A percentile compares a stretch with the other conserved stretches of the same genome.
Conservation (phyloP, 805 yeast species). For the Ogataea pilisensis region DNA sequence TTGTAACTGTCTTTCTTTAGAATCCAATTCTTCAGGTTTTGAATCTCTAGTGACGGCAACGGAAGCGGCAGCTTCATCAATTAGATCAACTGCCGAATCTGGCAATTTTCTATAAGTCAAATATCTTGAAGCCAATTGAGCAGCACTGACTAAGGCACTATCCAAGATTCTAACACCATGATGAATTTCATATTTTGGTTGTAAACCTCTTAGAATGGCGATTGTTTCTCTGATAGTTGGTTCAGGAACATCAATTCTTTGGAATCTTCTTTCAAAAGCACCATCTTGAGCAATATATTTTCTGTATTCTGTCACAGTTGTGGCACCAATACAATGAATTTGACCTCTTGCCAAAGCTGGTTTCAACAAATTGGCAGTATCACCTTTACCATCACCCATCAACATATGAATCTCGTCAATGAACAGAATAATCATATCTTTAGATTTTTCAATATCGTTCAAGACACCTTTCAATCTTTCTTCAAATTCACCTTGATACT, state of each 20-base stretch:
- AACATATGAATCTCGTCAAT: slow-evolving; percentile 98
- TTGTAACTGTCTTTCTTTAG: slow-evolving; percentile 87
- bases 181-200: slow-evolving; percentile 91
- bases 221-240: slow-evolving; percentile 90
- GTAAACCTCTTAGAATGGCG: slow-evolving; percentile 94
- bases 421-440: slow-evolving; percentile 81
- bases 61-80: slow-evolving; percentile 94
- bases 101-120: slow-evolving; percentile 94
- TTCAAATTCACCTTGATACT: slow-evolving; percentile 97
- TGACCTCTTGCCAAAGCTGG: slow-evolving; percentile 97
- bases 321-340: slow-evolving; percentile 97
- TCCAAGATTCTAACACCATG: slow-evolving; percentile 97
- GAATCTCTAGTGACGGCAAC: slow-evolving; percentile 99
- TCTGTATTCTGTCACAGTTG: slow-evolving; percentile 92
- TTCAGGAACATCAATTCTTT: slow-evolving; percentile 92
- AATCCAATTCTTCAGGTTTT: slow-evolving; percentile 94
- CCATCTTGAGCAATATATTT: slow-evolving; percentile 93
- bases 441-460: slow-evolving; percentile 86
- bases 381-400: slow-evolving; percentile 98
- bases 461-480: slow-evolving; percentile 96
- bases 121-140: slow-evolving; percentile 90
- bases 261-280: slow-evolving; percentile 98
- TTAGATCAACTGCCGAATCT: slow-evolving; percentile 93
- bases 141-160: slow-evolving; percentile 90
- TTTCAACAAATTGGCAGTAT: slow-evolving; percentile 93